phyloP scores from a whole-genome alignment of 2,329 filamentous ascomycete species.

The Sporothrix pseudoabietina region DNA sequence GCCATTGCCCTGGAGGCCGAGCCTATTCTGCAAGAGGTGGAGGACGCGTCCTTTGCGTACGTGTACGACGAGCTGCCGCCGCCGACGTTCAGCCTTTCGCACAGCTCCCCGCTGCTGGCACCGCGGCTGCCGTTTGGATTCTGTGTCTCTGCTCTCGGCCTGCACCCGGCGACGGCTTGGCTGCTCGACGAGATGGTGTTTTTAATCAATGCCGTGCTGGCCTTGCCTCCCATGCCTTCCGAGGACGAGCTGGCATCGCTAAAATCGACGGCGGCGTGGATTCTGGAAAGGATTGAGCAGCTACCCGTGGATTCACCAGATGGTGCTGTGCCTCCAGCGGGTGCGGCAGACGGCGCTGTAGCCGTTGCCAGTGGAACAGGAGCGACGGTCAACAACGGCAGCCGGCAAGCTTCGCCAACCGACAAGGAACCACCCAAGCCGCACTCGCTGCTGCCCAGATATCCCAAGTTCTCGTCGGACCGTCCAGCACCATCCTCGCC shows the following conservation, averaged over 20 bases:
- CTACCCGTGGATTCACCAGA: constrained; percentile 38
- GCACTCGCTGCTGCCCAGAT: constrained; percentile 34
- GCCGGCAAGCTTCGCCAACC: not conserved
- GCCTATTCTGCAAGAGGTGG: constrained; percentile 45
- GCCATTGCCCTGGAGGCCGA: constrained; percentile 49
- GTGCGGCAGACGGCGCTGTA: not conserved
- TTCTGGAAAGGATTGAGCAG: constrained; percentile 44
- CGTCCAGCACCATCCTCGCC: not conserved
- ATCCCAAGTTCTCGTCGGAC: constrained; percentile 31
- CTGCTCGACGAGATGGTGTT: constrained; percentile 56
- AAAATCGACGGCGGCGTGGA: constrained; percentile 44
- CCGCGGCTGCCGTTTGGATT: constrained; percentile 48
- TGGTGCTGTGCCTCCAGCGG: not conserved
- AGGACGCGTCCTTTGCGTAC: constrained; percentile 40
- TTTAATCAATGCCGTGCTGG: constrained; percentile 47
- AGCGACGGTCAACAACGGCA: not conserved
- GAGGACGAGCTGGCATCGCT: constrained; percentile 45
- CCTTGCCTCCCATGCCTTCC: constrained; percentile 42
- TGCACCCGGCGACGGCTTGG: constrained; percentile 50
- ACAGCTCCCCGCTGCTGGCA: constrained; percentile 52
- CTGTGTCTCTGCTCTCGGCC: constrained; percentile 45
- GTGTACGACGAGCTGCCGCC: constrained; percentile 45
- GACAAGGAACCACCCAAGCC: constrained; percentile 29
- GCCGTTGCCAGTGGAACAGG: not conserved
- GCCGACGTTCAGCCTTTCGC: constrained; percentile 44